phyloP scores from a whole-genome alignment of 176 grass and related monocot genomes.

The Panicum miliaceum region DNA sequence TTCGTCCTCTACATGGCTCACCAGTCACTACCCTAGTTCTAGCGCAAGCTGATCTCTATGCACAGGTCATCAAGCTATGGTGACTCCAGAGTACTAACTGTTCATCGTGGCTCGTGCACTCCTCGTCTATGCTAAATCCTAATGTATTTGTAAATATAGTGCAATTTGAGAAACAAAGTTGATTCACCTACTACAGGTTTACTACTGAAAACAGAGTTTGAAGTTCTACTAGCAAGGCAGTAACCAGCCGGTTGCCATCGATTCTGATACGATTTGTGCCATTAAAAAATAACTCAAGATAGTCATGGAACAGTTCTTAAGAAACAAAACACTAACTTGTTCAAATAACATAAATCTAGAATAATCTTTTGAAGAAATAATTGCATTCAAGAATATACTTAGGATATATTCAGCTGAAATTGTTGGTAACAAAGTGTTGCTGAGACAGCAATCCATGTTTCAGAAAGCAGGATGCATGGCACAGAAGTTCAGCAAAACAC shows the following conservation, averaged over 20 bases:
- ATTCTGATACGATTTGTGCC: not conserved
- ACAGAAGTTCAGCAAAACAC: conserved; percentile 33
- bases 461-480: conserved; percentile 6
- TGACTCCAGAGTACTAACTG: conserved; percentile 38
- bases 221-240: not conserved
- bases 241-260: not conserved
- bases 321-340: not conserved
- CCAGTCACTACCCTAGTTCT: conserved; percentile 13
- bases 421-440: not conserved
- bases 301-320: not conserved
- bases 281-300: not conserved
- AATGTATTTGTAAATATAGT: not conserved
- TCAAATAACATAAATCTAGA: not conserved
- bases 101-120: conserved; percentile 17
- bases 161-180: not conserved
- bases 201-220: not conserved
- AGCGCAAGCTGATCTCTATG: conserved; percentile 18
- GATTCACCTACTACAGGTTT: not conserved
- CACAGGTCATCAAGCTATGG: not conserved
- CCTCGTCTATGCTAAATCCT: conserved; percentile 5
- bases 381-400: not conserved
- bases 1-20: conserved; percentile 2
- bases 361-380: not conserved
- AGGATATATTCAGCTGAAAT: not conserved
- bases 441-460: conserved; percentile 24